Evolutionary conservation across 2,329 filamentous ascomycete genomes (phyloP), one percentile per base, ranked within the genome.

Genomic region (Ceratocystis cacaofunesta): DNA sequence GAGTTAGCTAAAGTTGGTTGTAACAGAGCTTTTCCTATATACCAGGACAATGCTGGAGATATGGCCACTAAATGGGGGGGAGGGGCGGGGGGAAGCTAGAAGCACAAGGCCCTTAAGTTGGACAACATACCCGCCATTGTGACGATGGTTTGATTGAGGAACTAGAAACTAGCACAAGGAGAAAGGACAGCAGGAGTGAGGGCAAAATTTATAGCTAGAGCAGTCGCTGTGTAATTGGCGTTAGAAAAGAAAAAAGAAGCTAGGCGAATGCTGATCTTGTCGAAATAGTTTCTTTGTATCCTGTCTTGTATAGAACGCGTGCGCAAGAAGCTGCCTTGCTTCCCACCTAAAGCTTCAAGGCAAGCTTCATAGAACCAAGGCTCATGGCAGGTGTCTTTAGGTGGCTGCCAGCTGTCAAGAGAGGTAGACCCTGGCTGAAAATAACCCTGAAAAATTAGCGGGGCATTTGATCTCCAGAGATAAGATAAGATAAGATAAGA

Each of bases 61-160:
- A 19, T 32, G 25, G 15, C 25, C 5, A 28, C 5, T 28, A 12
- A 25, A 52, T 58, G 55, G 12, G 8, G 32, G 32, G 32, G 32
- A 36, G 8, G 22, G 22, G 22, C 22, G 22, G 22, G 7, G 8
- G 32, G 28, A 32, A 8, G 30, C 22, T 36, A 30, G 15, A 19
- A 36, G 55, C 25, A 52, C 22, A 58, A n/a, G 17, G n/a, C 15
- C 2, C 36, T 15, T 25, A 28, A n/a, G 25, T 28, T 48, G 43
- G 25, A n/a, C 48, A 46, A 52, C 66, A 57, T 67, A 67, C 66
- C 66, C 44, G 66, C 66, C 66, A 67, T 67, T 62, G 63, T 67
- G 48, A 65, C 46, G 57, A 65, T n/a, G 32, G 19, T 52, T 48
- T 43, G 55, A 62, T 15, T 30, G 50, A 43, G 22, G 6, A 43